Evolutionary conservation across 192 early-diverging fungal species (phyloP), one percentile per base, ranked within the genome.

Genomic region (Podila minutissima): DNA sequence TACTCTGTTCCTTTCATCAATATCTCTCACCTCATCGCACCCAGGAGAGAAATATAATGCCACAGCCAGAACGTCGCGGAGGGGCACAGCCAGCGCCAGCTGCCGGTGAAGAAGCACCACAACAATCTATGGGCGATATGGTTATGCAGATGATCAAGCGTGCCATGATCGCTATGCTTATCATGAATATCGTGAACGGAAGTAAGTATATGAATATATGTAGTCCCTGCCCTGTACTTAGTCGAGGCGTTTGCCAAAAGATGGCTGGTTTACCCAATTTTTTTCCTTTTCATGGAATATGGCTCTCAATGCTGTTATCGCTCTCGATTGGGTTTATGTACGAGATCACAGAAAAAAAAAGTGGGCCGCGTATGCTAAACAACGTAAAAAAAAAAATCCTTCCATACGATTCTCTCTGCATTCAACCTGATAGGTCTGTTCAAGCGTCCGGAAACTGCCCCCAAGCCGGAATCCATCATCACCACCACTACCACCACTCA

Each of bases 61-160:
- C 72, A 60, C 72, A 74, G 48, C 72, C 58, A 61, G 64, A 66
- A 74, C 72, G 72, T 64, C 72, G 72, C 49, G 69, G 20, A 19
- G 55, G 35, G n/a, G 72, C 60, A 35, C 29, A 29, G 22, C 29
- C 6, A 6, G 32, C 72, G 4, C 38, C 22, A 8, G 17, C 12
- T 29, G 24, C 28, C 31, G 49, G 48, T 17, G 28, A 15, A 31
- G 41, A 48, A 66, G 24, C 20, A 19, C 19, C 26, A 17, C 48
- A 26, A 26, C 24, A 20, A 66, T 33, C 59, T 31, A 19, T 32
- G 59, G 26, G 15, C 26, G 28, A 61, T 32, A 61, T 26, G 20
- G 11, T 61, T 17, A 61, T 61, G 59, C 59, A 61, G 29, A 28
- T 61, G 28, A 31, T 61, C 59, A 61, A 33, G 26, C 59, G 59